Conservation (phyloP, 257 asterid species). For the Primulina huaijiensis region DNA sequence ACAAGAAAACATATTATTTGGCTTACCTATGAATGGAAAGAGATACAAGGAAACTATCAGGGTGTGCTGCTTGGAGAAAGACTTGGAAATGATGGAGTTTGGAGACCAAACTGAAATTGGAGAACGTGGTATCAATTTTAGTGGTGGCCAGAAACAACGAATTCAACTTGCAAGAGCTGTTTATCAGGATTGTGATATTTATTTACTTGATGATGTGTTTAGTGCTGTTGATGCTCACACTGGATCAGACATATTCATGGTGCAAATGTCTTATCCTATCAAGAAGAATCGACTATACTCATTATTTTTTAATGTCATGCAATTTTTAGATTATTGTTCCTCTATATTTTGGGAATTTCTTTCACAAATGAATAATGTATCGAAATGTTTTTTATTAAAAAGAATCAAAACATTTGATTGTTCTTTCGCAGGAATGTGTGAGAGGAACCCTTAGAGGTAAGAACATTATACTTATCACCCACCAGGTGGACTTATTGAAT, state of each 20-base stretch:
- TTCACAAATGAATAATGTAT: too few relatives aligned
- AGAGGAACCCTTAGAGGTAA: conserved; percentile 56
- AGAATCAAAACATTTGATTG: too few relatives aligned
- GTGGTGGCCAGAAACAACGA: conserved; percentile 87
- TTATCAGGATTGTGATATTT: conserved; percentile 66
- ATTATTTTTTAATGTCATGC: too few relatives aligned
- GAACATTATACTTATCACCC: conserved; percentile 66
- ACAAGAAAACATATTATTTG: conserved; percentile 69
- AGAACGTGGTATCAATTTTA: conserved; percentile 72
- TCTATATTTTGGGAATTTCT: too few relatives aligned
- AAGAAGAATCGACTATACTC: too few relatives aligned
- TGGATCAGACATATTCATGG: conserved; percentile 75
- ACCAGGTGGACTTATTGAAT: conserved; percentile 71
- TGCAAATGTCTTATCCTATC: neutral
- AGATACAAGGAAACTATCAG: conserved; percentile 46
- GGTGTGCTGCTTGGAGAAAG: conserved; percentile 63
- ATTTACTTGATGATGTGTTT: conserved; percentile 70
- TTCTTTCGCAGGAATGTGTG: conserved; percentile 51
- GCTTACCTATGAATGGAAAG: conserved; percentile 50
- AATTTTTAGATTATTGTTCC: too few relatives aligned
- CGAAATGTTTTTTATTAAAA: too few relatives aligned
- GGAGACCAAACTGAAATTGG: conserved; percentile 78
- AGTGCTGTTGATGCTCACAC: conserved; percentile 96
- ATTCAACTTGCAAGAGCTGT: conserved; percentile 82
- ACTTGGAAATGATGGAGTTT: conserved; percentile 57